These are phyloP conservation scores for Amylostereum areolatum DNA, from an alignment of 1,284 basidiomycete genomes.

Conservation along the genomic window DNA sequence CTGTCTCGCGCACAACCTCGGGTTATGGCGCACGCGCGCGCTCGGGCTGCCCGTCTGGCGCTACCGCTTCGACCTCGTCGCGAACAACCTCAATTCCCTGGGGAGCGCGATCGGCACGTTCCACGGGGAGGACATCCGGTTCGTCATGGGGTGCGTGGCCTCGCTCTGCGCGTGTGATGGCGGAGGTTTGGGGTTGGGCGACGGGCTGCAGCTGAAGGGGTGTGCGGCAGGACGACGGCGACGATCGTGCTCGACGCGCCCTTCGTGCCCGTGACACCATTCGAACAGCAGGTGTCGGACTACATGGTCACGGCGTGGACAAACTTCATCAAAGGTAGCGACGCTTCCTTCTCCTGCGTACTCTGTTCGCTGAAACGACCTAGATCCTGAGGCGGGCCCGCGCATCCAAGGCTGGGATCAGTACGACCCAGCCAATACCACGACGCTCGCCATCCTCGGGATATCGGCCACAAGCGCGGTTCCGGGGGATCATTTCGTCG, in stretches of 20 bases:
- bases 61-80: conserved; percentile 37
- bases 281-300: conserved; percentile 31
- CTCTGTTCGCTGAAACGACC: background rate
- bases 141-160: conserved; percentile 33
- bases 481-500: conserved; percentile 17
- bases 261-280: conserved; percentile 27
- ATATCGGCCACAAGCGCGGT: conserved; percentile 17
- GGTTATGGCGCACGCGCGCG: conserved; percentile 26
- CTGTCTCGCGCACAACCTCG: conserved; percentile 37
- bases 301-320: conserved; percentile 40
- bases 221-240: conserved; percentile 3
- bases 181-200: conserved; percentile 9
- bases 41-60: conserved; percentile 35
- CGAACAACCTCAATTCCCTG: conserved; percentile 33
- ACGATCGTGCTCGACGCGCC: conserved; percentile 18
- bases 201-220: too few relatives aligned
- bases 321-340: conserved; percentile 37
- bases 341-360: background rate
- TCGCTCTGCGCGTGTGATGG: conserved; percentile 5
- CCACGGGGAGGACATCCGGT: conserved; percentile 36
- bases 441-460: conserved; percentile 20
- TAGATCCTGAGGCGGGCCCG: conserved; percentile 23
- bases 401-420: conserved; percentile 20
- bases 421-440: conserved; percentile 18
- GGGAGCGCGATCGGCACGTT: conserved; percentile 34